Evolutionary conservation across 169 alveolate genomes (phyloP), one percentile per base, ranked within the genome.

Genomic region (Cryptosporidium muris): DNA sequence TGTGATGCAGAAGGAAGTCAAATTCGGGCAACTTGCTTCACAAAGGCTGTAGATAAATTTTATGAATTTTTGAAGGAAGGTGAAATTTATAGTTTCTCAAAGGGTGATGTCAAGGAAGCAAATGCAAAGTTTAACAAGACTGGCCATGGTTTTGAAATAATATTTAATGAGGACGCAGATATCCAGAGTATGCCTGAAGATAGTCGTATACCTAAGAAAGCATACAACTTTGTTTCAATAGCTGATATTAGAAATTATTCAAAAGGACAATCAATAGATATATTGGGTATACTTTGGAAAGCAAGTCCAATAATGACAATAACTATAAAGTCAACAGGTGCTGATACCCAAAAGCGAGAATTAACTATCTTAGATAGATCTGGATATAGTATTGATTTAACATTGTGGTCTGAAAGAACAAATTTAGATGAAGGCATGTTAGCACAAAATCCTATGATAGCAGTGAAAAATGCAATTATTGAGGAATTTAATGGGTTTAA

Each of bases 51-150:
- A 11, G 82, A 67, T 40, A 81, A 81, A 51, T 81, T 81, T 51
- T 81, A 58, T 51, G 85, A 67, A 7, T 40, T 64, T 14, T 25
- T 81, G 45, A 67, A 25, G 43, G 85, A 81, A 34, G 89, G 89
- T 5, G 82, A 60, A 40, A 82, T 81, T 14, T 81, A 81, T 52
- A 81, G 85, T 25, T 81, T 81, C 43, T 66, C 85, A 16, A 81
- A 65, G 36, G 89, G 89, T 5, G 85, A 81, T 11, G 89, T 81
- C 8, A 81, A 81, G 42, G 85, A 81, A 37, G 89, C 89, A 4
- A 81, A 81, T 65, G 52, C 89, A 38, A 45, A 82, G 7, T 81
- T 81, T 51, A 81, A 81, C 34, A 67, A 82, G 2, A 74, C 85
- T 9, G 85, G 85, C 1, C 85, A 74, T 47, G 85, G 60, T 11